Base-by-base conservation (phyloP, 2,329 filamentous ascomycete genomes). In the Arthroderma sp. region DNA sequence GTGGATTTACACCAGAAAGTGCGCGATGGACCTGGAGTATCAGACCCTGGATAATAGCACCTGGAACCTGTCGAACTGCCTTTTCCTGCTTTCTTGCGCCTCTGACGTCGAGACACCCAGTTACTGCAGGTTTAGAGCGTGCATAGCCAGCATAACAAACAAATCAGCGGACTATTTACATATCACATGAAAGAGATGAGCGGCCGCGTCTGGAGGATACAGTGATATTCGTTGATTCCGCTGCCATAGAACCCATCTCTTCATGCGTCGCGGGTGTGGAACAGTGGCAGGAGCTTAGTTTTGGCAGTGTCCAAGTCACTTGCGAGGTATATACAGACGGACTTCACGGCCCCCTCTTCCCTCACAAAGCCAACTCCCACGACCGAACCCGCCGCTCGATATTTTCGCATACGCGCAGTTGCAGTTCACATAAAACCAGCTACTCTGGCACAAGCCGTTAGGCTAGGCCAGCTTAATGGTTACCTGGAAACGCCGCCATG, bases 121-220 rank as follows among this genome's bases (percentile, higher is more conserved):
- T 15, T 17, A 7, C 28, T 51, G 44, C 44, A 19, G 25, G 13
- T 31, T 51, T 43, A 17, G 39, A 43, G n/a, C 39, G 15, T 43
- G 39, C 39, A 19, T 17, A 4, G 39, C 39, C 39, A 13, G 4
- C 39, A 19, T 13, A 39, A 39, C 39, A 43, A 43, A 43, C 25
- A 8, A 11, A 4, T 33, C 44, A 15, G 35, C 35, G 11, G 25
- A n/a, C 44, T 51, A 33, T 51, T 51, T 35, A 51, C 44, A 31
- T 51, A n/a, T 33, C 28, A 33, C 44, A 51, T 51, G 25, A 51
- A 51, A n/a, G 44, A 51, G 44, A 51, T 33, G 44, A 51, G 13
- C 44, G 44, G 44, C 44, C 44, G 44, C 44, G 23, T 31, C 44
- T 51, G 44, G 44, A 51, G 44, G 25, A 51, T 8, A 51, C 44